Base-by-base conservation (phyloP, 257 asterid species). In the Solanum chiquidenum region DNA sequence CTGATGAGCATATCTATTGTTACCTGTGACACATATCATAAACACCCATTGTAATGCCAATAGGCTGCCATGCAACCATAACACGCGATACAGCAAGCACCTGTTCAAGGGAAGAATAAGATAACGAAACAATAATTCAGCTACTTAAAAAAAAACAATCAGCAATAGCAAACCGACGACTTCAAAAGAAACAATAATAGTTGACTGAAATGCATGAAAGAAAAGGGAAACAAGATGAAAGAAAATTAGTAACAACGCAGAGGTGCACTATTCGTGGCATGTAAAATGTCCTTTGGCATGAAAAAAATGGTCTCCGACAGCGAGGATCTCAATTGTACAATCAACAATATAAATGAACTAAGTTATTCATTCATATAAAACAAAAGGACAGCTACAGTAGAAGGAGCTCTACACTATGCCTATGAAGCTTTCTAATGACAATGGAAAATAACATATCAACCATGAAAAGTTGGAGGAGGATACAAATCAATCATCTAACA, bases 41-140 rank as follows among this genome's bases (percentile, higher is more conserved):
- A 29, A 96, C 99, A 73, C 99, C 99, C 99, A 97, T 97, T 27
- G 98, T 88, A 86, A 97, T 91, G 92, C 99, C 99, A 88, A 97
- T 95, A 55, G 99, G 98, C 90, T 95, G 98, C 99, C 99, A 97
- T n/a, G 99, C 93, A 76, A 97, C 99, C 98, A 96, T 95, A 87
- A 97, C 95, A 2, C 99, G 98, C 21, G 99, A 96, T 87, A 94
- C 98, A 87, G 99, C 99, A 80, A 97, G 99, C 84, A 97, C 99
- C 99, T 97, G 91, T 88, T 76, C 82, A 83, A 87, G 74, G 91
- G 20, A 76, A 89, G 77, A 83, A 23, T 8, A 27, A 44, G 25
- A 80, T 16, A 27, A 27, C 33, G 11, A 27, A 80, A 80, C 85
- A 16, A 23, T n/a, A 46, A 46, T 34, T 16, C 38, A 14, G 27